Evolutionary conservation across 2,329 filamentous ascomycete genomes (phyloP).

Genomic region (Fusarium lyarnte): DNA sequence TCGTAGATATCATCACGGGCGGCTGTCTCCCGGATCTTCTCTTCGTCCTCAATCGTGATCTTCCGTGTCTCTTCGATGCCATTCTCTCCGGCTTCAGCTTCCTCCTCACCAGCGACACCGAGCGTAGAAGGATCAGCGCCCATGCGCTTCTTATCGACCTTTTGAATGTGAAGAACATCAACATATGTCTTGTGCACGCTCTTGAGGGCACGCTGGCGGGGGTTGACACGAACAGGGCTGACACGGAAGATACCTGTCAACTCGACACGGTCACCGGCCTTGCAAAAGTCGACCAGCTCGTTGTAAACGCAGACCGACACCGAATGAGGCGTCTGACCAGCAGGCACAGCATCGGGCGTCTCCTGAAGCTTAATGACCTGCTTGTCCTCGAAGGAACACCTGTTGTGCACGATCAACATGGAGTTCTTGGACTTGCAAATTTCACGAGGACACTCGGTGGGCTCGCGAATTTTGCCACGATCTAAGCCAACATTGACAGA

Average conservation of each 20-base stretch:
- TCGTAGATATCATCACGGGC: constrained; percentile 90
- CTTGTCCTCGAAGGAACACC: constrained; percentile 94
- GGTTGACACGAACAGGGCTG: constrained; percentile 92
- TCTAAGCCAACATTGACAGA: constrained; percentile 92
- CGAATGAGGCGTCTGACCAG: constrained; percentile 96
- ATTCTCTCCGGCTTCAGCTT: constrained; percentile 71
- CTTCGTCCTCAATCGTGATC: constrained; percentile 86
- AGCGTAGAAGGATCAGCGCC: constrained; percentile 91
- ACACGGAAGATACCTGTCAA: constrained; percentile 97
- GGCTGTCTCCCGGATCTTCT: constrained; percentile 84
- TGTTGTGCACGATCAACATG: constrained; percentile 98
- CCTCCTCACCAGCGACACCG: constrained; percentile 79
- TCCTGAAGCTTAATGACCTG: constrained; percentile 99
- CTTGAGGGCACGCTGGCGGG: constrained; percentile 90
- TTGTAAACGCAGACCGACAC: constrained; percentile 97
- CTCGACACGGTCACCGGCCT: constrained; percentile 94
- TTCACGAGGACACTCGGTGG: constrained; percentile 85
- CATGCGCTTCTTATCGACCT: constrained; percentile 94
- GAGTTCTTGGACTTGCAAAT: constrained; percentile 89
- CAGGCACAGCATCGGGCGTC: constrained; percentile 92
- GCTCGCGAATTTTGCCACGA: constrained; percentile 94
- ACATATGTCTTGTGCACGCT: constrained; percentile 98
- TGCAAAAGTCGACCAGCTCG: constrained; percentile 96
- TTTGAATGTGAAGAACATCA: constrained; percentile 94
- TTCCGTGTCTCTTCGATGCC: constrained; percentile 85